Base-by-base conservation (phyloP, 2,329 filamentous ascomycete species). In the Cladosporium sp. region DNA sequence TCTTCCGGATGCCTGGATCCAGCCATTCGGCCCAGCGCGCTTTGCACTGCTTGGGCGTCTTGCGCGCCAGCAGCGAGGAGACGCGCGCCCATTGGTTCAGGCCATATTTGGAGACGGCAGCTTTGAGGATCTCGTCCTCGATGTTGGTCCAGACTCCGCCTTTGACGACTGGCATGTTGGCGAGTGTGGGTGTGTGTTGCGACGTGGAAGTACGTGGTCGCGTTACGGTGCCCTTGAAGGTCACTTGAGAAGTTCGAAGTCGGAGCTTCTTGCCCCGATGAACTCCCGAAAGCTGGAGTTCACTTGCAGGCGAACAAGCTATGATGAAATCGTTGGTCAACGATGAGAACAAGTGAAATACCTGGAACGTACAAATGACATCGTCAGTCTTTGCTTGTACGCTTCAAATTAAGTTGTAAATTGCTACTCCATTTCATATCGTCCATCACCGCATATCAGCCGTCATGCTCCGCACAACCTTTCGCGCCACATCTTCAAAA, bases 41-140 rank as follows among this genome's bases (percentile, higher is more conserved):
- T 78, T 99, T 99, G 85, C 94, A 99, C 78, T 99, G 94, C 78
- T 99, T 99, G 52, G 94, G 87, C 32, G 94, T 97, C 76, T 99
- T 99, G 70, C 95, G 90, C 72, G 93, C 93, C 64, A 99, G 87
- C 64, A 99, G 84, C 58, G 94, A 97, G 57, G 94, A 97, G 63
- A 97, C 94, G 75, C 94, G 93, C 71, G 94, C 93, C 94, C 94
- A 99, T 77, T 99, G 94, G 71, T 96, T 94, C 24, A 96, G 82
- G 50, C 91, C 91, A 80, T 96, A 96, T 74, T 96, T 96, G 66
- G 90, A 94, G 63, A 96, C 91, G 59, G 89, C 89, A 57, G 91
- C 92, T 77, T 97, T 97, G 77, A 99, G 88, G 70, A 97, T 96
- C 76, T 99, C 94, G 78, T 99, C 94, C 81, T 87, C 84, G 64